Percentiles rank a stretch among this genome's conserved stretches.
Evolutionary conservation across 2,329 filamentous ascomycete genomes (phyloP).

Genomic region (Diaporthe nobilis): DNA sequence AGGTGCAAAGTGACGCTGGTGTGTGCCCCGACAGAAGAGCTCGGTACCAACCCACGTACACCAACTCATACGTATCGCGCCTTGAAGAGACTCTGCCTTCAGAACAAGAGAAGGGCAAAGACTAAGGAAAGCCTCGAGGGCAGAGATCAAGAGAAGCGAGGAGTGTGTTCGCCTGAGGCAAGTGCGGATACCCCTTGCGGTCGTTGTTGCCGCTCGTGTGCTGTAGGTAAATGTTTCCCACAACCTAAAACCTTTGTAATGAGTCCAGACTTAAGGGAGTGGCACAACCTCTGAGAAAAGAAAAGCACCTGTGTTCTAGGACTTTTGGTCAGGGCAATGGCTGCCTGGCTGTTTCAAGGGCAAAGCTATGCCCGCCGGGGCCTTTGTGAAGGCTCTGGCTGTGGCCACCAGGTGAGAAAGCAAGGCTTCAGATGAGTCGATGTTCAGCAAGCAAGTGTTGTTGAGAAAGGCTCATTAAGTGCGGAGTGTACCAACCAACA

Average conservation of each 20-base stretch:
- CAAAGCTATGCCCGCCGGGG: not conserved
- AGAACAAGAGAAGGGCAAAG: not conserved
- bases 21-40: not conserved
- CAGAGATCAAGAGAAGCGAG: not conserved
- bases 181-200: not conserved
- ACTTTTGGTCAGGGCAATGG: not conserved
- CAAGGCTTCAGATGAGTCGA: not conserved
- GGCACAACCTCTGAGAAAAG: not conserved
- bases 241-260: not conserved
- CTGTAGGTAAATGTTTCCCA: not conserved
- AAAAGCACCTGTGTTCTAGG: not conserved
- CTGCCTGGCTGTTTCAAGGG: not conserved
- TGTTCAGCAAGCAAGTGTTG: not conserved
- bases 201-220: not conserved
- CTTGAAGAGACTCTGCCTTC: not conserved
- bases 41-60: not conserved
- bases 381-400: not conserved
- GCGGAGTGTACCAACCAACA: not conserved
- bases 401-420: not conserved
- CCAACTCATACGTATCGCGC: not conserved
- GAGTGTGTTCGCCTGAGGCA: not conserved
- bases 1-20: constrained; percentile 6
- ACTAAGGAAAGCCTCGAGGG: not conserved
- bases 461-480: not conserved
- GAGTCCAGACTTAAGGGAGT: not conserved